These are phyloP conservation scores for Cytospora chrysosperma DNA, from an alignment of 2,329 filamentous ascomycete genomes.

Conservation along the genomic window DNA sequence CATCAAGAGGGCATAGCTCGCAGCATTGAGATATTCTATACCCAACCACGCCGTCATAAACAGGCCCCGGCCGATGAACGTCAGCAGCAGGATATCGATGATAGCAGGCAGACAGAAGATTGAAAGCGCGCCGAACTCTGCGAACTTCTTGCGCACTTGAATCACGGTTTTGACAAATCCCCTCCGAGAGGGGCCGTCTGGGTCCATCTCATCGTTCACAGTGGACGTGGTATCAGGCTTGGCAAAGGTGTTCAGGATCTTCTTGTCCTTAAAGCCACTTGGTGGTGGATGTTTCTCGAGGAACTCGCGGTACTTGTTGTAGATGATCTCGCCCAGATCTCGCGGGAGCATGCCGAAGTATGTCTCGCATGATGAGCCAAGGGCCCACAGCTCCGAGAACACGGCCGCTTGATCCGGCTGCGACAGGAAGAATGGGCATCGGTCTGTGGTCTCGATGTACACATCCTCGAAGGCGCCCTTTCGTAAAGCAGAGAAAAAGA, in stretches of 20 bases:
- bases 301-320: slow-evolving; percentile 33
- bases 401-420: slow-evolving; percentile 63
- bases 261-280: slow-evolving; percentile 27
- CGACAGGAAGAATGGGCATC: slow-evolving; percentile 59
- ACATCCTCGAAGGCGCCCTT: slow-evolving; percentile 60
- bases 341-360: slow-evolving; percentile 58
- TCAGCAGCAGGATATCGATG: slow-evolving; percentile 59
- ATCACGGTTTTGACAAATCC: slow-evolving; percentile 26
- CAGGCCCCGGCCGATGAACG: slow-evolving; percentile 57
- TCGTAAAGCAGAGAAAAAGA: slow-evolving; percentile 56
- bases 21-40: slow-evolving; percentile 50
- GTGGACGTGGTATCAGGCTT: slow-evolving; percentile 29
- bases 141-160: slow-evolving; percentile 33
- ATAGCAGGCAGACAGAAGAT: slow-evolving; percentile 64
- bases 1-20: slow-evolving; percentile 55
- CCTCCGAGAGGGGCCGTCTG: slow-evolving; percentile 24
- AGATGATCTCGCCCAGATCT: slow-evolving; percentile 45
- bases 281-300: slow-evolving; percentile 31
- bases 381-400: slow-evolving; percentile 62
- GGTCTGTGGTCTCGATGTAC: slow-evolving; percentile 61
- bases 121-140: slow-evolving; percentile 54
- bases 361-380: slow-evolving; percentile 61
- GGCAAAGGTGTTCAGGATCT: slow-evolving; percentile 38
- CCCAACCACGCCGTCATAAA: slow-evolving; percentile 60
- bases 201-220: slow-evolving; percentile 22